Base-by-base conservation (phyloP, 1,284 basidiomycete genomes). In the Puccinia polysora region DNA sequence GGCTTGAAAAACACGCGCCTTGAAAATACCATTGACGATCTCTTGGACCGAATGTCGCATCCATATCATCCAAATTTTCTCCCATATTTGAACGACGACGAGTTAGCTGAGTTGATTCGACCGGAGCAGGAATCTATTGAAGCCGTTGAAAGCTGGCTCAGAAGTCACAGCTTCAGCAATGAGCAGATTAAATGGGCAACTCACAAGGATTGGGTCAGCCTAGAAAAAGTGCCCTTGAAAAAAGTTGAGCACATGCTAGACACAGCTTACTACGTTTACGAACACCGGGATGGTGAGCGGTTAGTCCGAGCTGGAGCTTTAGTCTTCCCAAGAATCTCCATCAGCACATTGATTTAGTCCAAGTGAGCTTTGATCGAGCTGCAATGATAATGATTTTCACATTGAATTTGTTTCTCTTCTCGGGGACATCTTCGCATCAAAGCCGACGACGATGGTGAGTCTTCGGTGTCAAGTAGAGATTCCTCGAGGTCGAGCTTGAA, bases 371-470 rank as follows among this genome's bases (percentile, higher is more conserved):
- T 49, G n/a, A 38, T 40, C 20, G 25, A 49, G n/a, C 32, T 28
- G 49, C 14, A 52, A 10, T 52, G 10, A 12, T 23, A 25, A 18
- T 12, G 23, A 64, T 32, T 50, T 20, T 34, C 47, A 30, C 18
- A 18, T 65, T 52, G 14, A 7, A 28, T 52, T 52, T 52, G n/a
- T 67, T 8, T 23, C 25, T 52, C 28, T 4, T 18, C 40, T 43
- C 4, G 28, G n/a, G 12, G 25, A 28, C 30, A 28, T 50, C 18
- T 50, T 38, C 1, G n/a, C 15, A 15, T 6, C 50, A 12, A 34
- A 72, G 69, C 69, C 69, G 6, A 72, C 69, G 28, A 72, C 69
- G 15, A 72, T 72, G 69, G 69, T 72, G 52, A 72, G 60, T 32
- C 64, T 32, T 2, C 30, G 28, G 18, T 45, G 8, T 47, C 28